Evolutionary conservation across 2,329 filamentous ascomycete genomes (phyloP).

Genomic region (Fusarium torreyae): DNA sequence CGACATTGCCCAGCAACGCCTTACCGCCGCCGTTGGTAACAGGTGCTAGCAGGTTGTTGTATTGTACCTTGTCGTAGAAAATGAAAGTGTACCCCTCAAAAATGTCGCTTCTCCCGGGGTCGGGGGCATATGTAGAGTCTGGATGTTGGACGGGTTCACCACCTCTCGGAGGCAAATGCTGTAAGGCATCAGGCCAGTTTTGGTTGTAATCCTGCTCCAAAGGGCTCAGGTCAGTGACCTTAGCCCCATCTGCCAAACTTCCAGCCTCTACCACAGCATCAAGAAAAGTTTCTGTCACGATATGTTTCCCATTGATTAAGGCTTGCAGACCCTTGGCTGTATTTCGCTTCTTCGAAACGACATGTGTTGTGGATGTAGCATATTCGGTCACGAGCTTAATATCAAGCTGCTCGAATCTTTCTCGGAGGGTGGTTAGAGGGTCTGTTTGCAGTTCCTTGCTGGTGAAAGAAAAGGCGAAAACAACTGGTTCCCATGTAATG

Average conservation of each 20-base stretch:
- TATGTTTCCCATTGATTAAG: slow-evolving; percentile 82
- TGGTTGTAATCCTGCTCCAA: slow-evolving; percentile 85
- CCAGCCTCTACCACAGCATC: slow-evolving; percentile 78
- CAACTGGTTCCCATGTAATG: slow-evolving; percentile 83
- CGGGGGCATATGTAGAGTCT: slow-evolving; percentile 79
- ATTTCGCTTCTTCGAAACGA: slow-evolving; percentile 91
- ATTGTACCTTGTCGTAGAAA: slow-evolving; percentile 84
- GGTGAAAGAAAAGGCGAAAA: slow-evolving; percentile 86
- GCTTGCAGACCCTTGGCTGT: slow-evolving; percentile 89
- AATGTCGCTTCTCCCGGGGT: slow-evolving; percentile 75
- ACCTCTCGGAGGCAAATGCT: slow-evolving; percentile 81
- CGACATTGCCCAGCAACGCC: slow-evolving; percentile 76
- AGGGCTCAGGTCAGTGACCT: slow-evolving; percentile 65
- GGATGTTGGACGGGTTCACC: slow-evolving; percentile 81
- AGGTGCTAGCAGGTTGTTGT: slow-evolving; percentile 79
- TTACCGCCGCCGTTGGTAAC: slow-evolving; percentile 89
- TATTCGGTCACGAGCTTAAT: slow-evolving; percentile 88
- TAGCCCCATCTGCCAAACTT: slow-evolving; percentile 61
- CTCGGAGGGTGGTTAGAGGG: slow-evolving; percentile 73
- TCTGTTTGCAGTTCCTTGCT: slow-evolving; percentile 78
- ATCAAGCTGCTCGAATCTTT: slow-evolving; percentile 84
- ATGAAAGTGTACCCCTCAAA: slow-evolving; percentile 93
- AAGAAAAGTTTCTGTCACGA: slow-evolving; percentile 82
- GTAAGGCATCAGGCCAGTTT: slow-evolving; percentile 82
- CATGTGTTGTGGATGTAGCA: slow-evolving; percentile 82